Evolutionary conservation across 441 rosid species (phyloP), one percentile per base, ranked within the genome.

Genomic region (Pelargonium australe): DNA sequence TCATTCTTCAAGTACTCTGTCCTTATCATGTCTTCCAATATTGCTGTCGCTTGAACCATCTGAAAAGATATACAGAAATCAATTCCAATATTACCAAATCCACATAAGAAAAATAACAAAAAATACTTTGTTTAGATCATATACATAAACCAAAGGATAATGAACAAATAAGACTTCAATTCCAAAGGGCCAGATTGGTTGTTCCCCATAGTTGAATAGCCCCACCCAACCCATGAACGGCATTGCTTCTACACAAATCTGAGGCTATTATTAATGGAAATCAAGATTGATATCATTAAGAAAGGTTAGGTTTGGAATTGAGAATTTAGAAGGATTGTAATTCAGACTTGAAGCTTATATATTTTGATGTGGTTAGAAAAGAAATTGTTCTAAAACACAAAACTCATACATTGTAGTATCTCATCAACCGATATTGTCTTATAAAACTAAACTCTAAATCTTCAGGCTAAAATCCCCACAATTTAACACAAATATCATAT

Each of bases 1-100:
- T 87, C 97, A 77, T 86, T 95, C 81, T 85, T 86, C 77, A 95
- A 76, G 77, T 78, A 86, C 76, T 87, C 89, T 2, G 90, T 80
- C 83, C 83, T 90, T 20, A 95, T 87, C 95, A 89, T 89, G 81
- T 92, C 96, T 84, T 92, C 99, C 72, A 95, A 78, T 72, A 87
- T 76, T 68, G 90, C 71, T 63, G 92, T 84, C 72, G 98, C 94
- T 80, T 89, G 99, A 76, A 95, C 86, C 89, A 95, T 86, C 99
- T 95, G 85, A 73, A 76, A 79, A n/a, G 63, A 17, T 11, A 37
- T 16, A 7, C 34, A 63, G 61, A 20, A 17, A 70, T 8, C 61
- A 4, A 60, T 57, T 64, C 68, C 20, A 37, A 57, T 44, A 19
- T 45, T 14, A 67, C 17, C 53, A 62, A 60, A 53, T 60, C 62